A percentile compares a stretch with the other conserved stretches of the same genome.
phyloP scores from a whole-genome alignment of 495 filamentous ascomycete genomes.

The Halenospora varia region DNA sequence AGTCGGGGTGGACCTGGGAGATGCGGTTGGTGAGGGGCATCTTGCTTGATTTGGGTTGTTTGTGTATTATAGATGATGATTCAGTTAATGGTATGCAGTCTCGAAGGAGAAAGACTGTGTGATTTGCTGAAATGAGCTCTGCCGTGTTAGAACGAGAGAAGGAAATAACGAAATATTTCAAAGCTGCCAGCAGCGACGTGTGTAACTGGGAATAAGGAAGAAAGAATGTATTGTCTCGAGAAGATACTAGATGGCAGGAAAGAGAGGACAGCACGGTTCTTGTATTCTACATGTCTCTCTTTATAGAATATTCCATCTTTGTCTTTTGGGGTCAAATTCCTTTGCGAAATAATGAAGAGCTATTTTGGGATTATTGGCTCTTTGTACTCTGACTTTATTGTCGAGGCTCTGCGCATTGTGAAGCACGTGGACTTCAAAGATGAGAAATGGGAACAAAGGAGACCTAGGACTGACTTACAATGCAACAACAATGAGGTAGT shows the following conservation, averaged over 20 bases:
- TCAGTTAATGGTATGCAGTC: background rate
- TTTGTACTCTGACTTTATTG: background rate
- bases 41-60: slow-evolving; percentile 29
- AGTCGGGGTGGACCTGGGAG: background rate
- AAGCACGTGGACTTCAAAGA: background rate
- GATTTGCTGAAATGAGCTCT: too few species aligned
- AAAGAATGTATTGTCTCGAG: background rate
- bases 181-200: background rate
- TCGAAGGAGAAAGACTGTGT: background rate
- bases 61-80: background rate
- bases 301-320: background rate
- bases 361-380: background rate
- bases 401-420: background rate
- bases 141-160: background rate
- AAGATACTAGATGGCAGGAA: background rate
- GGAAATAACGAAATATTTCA: background rate
- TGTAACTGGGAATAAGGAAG: background rate
- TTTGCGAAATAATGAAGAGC: background rate
- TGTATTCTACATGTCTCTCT: background rate
- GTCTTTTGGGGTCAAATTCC: background rate
- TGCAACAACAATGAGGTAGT: background rate
- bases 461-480: background rate
- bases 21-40: slow-evolving; percentile 1
- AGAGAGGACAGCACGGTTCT: background rate
- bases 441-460: background rate